Evolutionary conservation across 2,329 filamentous ascomycete species (phyloP).

Genomic region (Lachnellula cervina): DNA sequence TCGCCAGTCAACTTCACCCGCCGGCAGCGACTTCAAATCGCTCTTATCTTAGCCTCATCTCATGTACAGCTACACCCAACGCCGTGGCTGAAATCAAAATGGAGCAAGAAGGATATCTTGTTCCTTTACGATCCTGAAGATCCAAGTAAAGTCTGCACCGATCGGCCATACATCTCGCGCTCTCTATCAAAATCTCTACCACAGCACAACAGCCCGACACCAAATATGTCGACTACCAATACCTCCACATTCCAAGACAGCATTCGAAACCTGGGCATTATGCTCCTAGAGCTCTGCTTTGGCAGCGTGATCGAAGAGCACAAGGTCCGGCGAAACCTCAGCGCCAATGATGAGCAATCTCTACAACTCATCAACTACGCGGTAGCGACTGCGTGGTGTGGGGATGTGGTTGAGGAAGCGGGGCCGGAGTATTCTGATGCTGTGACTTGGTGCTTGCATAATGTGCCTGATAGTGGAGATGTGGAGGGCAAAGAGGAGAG

Average conservation of each 20-base stretch:
- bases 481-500: constrained; percentile 7
- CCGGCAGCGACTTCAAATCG: constrained; percentile 11
- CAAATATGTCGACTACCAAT: not conserved
- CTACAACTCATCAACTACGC: constrained; percentile 2
- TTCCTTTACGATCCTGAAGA: constrained; percentile 10
- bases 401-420: constrained; percentile 10
- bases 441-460: constrained; percentile 13
- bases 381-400: constrained; percentile 6
- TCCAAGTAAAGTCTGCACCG: constrained; percentile 2
- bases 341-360: not conserved
- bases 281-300: constrained; percentile 17
- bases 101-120: constrained; percentile 15
- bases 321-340: not conserved
- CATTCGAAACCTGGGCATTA: constrained; percentile 11
- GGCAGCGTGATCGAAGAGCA: constrained; percentile 11
- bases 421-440: constrained; percentile 12
- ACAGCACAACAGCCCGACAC: not conserved
- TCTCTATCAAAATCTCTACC: constrained; percentile 1
- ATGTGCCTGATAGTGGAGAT: constrained; percentile 2
- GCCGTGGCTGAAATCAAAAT: constrained; percentile 11
- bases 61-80: constrained; percentile 15
- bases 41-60: constrained; percentile 13
- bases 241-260: constrained; percentile 9
- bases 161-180: constrained; percentile 16
- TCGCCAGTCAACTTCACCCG: constrained; percentile 6